A percentile compares a stretch with the other conserved stretches of the same genome.
Conservation (phyloP, 2,329 filamentous ascomycete genomes). For the Pezicula rhizophila region DNA sequence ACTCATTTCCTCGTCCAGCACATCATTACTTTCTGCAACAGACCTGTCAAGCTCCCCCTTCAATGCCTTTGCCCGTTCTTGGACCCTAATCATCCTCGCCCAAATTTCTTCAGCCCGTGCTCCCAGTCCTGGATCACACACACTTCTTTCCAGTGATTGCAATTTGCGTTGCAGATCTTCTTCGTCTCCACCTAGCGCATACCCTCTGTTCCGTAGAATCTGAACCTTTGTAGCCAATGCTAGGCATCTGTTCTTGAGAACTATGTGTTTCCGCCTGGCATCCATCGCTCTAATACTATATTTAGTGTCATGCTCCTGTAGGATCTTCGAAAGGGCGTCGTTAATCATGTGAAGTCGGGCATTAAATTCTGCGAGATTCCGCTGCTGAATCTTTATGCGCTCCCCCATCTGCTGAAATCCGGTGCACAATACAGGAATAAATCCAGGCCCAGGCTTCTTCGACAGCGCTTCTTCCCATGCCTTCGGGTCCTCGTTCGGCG, state of each 20-base stretch:
- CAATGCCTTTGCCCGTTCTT: conserved; percentile 66
- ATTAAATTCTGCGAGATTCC: conserved; percentile 64
- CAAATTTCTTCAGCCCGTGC: conserved; percentile 80
- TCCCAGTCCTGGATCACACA: conserved; percentile 68
- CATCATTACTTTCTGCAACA: conserved; percentile 47
- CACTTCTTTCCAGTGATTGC: conserved; percentile 58
- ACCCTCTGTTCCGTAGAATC: conserved; percentile 73
- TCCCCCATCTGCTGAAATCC: conserved; percentile 69
- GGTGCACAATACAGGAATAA: conserved; percentile 69
- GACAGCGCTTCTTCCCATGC: conserved; percentile 82
- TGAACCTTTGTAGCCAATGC: conserved; percentile 74
- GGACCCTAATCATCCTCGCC: conserved; percentile 71
- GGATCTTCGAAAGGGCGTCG: conserved; percentile 62
- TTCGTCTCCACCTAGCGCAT: conserved; percentile 72
- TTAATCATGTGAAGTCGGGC: conserved; percentile 75
- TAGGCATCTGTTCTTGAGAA: conserved; percentile 67
- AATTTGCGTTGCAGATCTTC: conserved; percentile 72
- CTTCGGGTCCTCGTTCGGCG: conserved; percentile 63
- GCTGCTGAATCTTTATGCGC: conserved; percentile 66
- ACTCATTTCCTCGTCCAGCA: conserved; percentile 64
- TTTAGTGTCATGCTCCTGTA: conserved; percentile 70
- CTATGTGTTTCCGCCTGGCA: conserved; percentile 65
- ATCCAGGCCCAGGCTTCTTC: conserved; percentile 70
- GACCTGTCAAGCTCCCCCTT: conserved; percentile 69
- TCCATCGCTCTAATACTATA: conserved; percentile 69